These are phyloP conservation scores for Tetrapisispora nanseiensis DNA, from an alignment of 805 yeast genomes.

Conservation along the genomic window DNA sequence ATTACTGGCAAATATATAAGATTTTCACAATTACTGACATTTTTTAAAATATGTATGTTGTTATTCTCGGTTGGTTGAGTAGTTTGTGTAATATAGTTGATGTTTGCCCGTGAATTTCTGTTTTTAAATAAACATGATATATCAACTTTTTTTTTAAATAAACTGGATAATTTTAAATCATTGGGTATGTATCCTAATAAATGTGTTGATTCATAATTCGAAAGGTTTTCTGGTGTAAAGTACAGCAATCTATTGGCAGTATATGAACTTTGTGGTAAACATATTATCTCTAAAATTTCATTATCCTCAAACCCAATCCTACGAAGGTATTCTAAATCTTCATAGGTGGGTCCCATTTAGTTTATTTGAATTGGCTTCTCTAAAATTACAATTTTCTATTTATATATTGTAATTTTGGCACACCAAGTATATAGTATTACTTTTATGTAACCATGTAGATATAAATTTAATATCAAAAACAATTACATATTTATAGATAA, in stretches of 20 bases:
- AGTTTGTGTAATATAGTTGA: not conserved
- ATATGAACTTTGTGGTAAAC: conserved; percentile 45
- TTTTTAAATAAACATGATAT: not conserved
- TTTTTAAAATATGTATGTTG: not conserved
- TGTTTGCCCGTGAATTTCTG: not conserved
- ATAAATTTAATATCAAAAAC: no score
- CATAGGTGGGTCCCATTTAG: not conserved
- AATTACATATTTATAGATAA: no score
- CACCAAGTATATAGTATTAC: no score
- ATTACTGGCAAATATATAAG: not conserved
- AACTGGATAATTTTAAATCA: conserved; percentile 35
- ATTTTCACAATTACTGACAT: not conserved
- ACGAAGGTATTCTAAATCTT: not conserved
- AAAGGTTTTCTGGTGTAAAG: conserved; percentile 39
- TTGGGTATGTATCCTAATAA: conserved; percentile 40
- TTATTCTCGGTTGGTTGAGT: not conserved
- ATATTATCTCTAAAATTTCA: conserved; percentile 5
- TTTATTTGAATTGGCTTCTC: no score
- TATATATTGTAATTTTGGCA: no score
- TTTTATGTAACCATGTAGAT: no score
- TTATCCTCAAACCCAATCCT: not conserved
- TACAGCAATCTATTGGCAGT: conserved; percentile 52
- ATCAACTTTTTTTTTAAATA: conserved; percentile 5
- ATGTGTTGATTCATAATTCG: conserved; percentile 35
- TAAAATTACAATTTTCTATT: no score